phyloP scores from a whole-genome alignment of 2,329 filamentous ascomycete species.

The Zymoseptoria passerinii region DNA sequence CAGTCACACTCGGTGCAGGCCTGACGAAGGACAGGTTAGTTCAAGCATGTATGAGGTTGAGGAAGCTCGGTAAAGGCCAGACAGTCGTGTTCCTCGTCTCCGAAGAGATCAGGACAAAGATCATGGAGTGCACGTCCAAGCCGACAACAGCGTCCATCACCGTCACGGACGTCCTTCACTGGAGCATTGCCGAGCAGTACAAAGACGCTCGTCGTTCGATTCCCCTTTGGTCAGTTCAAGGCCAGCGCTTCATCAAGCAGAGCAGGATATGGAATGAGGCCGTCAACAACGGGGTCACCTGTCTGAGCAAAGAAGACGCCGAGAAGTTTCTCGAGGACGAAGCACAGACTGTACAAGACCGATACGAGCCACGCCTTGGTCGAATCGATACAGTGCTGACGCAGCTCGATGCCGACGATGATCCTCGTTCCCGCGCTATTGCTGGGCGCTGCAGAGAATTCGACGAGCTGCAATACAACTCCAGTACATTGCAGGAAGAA shows the following conservation, averaged over 20 bases:
- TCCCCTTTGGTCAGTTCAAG: constrained; percentile 55
- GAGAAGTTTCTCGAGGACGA: constrained; percentile 61
- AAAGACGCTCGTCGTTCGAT: constrained; percentile 42
- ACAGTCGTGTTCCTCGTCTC: constrained; percentile 54
- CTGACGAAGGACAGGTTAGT: constrained; percentile 61
- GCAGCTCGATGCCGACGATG: constrained; percentile 16
- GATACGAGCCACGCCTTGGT: constrained; percentile 2
- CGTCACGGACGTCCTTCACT: constrained; percentile 50
- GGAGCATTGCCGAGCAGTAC: constrained; percentile 53
- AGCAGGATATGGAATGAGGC: constrained; percentile 8
- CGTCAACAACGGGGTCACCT: constrained; percentile 7
- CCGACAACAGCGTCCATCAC: constrained; percentile 28
- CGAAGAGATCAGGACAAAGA: constrained; percentile 50
- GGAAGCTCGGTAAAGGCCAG: constrained; percentile 59
- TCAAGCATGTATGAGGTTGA: constrained; percentile 65
- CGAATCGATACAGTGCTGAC: constrained; percentile 19
- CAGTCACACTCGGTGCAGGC: constrained; percentile 57
- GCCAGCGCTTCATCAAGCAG: constrained; percentile 38
- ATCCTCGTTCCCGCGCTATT: constrained; percentile 43
- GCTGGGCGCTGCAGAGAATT: constrained; percentile 28
- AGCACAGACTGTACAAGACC: constrained; percentile 55
- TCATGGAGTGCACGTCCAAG: constrained; percentile 25
- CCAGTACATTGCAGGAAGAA: constrained; percentile 49
- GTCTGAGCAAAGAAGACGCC: constrained; percentile 32
- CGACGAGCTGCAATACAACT: constrained; percentile 12